Percentiles rank a stretch among this genome's conserved stretches.
Conservation (phyloP, 2,329 filamentous ascomycete genomes). For the Paraphaeosphaeria minitans region DNA sequence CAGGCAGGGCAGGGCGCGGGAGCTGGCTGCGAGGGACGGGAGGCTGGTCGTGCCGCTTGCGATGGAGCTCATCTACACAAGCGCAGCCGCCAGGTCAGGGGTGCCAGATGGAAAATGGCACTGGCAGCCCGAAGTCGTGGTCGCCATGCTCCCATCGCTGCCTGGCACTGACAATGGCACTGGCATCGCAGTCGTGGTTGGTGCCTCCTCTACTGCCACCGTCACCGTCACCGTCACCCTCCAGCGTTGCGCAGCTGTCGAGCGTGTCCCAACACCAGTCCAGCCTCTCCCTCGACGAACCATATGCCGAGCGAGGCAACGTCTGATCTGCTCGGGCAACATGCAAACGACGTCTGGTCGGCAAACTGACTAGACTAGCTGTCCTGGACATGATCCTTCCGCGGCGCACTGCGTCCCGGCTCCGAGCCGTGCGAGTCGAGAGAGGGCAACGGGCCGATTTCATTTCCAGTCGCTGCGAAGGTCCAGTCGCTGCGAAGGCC, state of each 20-base stretch:
- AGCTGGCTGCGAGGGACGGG: background rate
- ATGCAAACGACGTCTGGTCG: slow-evolving; percentile 1
- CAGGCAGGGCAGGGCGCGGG: background rate
- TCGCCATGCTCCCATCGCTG: background rate
- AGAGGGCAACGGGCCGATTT: background rate
- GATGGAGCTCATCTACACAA: slow-evolving; percentile 1
- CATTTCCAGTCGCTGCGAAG: slow-evolving; percentile 1
- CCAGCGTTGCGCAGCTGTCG: background rate
- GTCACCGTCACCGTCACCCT: background rate
- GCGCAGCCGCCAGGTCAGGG: slow-evolving; percentile 1
- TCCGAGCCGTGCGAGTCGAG: slow-evolving; percentile 5
- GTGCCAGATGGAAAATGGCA: background rate
- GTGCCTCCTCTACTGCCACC: background rate
- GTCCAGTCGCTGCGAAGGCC: background rate
- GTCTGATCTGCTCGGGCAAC: background rate
- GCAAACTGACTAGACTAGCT: slow-evolving; percentile 9
- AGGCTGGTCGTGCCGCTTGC: background rate
- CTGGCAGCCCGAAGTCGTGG: no score
- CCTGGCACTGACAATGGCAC: background rate
- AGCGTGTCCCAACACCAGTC: background rate
- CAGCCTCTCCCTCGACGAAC: background rate
- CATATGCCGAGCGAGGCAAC: background rate
- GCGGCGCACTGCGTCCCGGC: background rate
- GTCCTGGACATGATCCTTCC: background rate
- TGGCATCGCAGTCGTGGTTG: no score